Evolutionary conservation across 2,329 filamentous ascomycete genomes (phyloP).

Genomic region (Polytolypa hystricis): DNA sequence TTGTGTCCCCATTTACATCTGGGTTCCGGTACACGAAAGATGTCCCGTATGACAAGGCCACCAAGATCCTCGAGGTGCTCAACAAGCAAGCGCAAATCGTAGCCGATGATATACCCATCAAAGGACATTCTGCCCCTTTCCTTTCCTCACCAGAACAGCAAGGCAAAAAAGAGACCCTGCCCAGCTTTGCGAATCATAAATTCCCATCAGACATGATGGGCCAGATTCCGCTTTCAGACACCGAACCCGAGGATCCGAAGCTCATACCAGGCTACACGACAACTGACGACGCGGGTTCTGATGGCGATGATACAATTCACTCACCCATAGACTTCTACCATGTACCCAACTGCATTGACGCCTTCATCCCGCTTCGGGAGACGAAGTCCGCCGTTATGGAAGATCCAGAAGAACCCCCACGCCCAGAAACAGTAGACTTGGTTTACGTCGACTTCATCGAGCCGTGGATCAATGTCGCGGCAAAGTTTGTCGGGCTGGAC

Average conservation of each 20-base stretch:
- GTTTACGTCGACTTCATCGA: slow-evolving; percentile 89
- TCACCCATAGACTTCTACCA: slow-evolving; percentile 60
- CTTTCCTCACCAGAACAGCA: slow-evolving; percentile 38
- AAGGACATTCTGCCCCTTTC: slow-evolving; percentile 16
- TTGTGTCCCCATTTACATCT: slow-evolving; percentile 79
- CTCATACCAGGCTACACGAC: slow-evolving; percentile 73
- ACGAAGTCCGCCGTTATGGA: slow-evolving; percentile 47
- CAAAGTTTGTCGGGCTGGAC: slow-evolving; percentile 49
- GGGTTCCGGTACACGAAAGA: slow-evolving; percentile 65
- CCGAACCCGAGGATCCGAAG: slow-evolving; percentile 14
- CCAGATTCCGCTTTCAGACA: slow-evolving; percentile 23
- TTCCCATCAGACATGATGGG: slow-evolving; percentile 1
- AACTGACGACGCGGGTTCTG: slow-evolving; percentile 64
- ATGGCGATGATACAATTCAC: slow-evolving; percentile 88
- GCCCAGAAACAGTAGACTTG: slow-evolving; percentile 66
- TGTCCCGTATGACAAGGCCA: slow-evolving; percentile 67
- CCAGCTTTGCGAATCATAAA: neutral
- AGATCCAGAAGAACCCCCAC: slow-evolving; percentile 14
- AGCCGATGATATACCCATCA: slow-evolving; percentile 11
- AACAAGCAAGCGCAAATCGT: slow-evolving; percentile 47
- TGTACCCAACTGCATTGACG: slow-evolving; percentile 75
- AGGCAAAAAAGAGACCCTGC: slow-evolving; percentile 11
- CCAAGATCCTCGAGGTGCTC: slow-evolving; percentile 50
- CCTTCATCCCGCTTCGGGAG: slow-evolving; percentile 53
- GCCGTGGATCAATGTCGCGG: slow-evolving; percentile 64